Evolutionary conservation across 495 filamentous ascomycete species (phyloP).

Genomic region (Amphirosellinia nigrospora): DNA sequence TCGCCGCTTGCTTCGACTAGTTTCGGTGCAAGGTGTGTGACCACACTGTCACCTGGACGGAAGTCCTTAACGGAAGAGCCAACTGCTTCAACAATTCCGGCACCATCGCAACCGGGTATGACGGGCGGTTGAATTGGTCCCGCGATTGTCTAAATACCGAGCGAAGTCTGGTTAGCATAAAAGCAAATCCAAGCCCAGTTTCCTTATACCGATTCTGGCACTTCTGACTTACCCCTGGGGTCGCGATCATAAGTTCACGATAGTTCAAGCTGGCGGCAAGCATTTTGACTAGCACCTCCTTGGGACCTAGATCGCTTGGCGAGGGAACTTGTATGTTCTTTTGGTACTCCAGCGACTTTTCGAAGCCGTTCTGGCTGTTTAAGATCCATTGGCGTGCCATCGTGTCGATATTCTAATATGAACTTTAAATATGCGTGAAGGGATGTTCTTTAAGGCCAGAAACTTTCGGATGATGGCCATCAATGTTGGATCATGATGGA

Average conservation of each 20-base stretch:
- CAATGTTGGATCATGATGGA: background rate
- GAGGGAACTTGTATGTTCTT: constrained; percentile 21
- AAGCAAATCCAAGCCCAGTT: background rate
- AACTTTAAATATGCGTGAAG: background rate
- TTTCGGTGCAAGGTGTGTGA: constrained; percentile 13
- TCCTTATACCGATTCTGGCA: background rate
- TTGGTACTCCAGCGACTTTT: constrained; percentile 23
- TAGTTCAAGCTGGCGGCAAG: constrained; percentile 69
- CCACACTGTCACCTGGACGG: constrained; percentile 51
- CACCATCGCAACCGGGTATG: constrained; percentile 67
- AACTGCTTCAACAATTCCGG: constrained; percentile 63
- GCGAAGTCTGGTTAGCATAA: background rate
- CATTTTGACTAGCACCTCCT: constrained; percentile 58
- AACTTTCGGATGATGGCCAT: background rate
- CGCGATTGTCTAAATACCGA: constrained; percentile 54
- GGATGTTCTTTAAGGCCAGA: background rate
- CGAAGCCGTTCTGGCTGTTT: constrained; percentile 27
- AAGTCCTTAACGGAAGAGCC: constrained; percentile 64
- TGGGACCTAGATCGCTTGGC: constrained; percentile 20
- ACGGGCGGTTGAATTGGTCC: constrained; percentile 55
- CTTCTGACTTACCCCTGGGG: constrained; percentile 1
- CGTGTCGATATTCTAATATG: background rate
- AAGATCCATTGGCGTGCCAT: constrained; percentile 26
- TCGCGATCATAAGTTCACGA: constrained; percentile 67
- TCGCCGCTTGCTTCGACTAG: constrained; percentile 13